phyloP scores from a whole-genome alignment of 2,329 filamentous ascomycete species.

The Clarireedia sp. region DNA sequence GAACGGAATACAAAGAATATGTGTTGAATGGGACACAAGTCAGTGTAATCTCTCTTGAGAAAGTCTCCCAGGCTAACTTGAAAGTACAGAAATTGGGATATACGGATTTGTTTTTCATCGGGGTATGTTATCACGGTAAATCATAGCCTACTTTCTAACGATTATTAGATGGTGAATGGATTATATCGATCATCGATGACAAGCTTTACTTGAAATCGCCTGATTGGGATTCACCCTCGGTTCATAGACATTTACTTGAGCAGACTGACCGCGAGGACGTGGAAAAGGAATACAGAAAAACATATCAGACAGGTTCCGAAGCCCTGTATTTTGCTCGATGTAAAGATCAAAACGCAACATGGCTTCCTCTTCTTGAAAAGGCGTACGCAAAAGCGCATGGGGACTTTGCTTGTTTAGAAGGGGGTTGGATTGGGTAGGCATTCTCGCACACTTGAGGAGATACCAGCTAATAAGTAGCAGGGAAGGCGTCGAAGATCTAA shows the following conservation, averaged over 20 bases:
- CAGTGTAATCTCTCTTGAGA: neutral
- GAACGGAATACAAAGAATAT: slow-evolving; percentile 62
- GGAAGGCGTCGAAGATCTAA: slow-evolving; percentile 51
- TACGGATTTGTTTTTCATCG: slow-evolving; percentile 86
- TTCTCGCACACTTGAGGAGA: neutral
- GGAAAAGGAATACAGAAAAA: slow-evolving; percentile 56
- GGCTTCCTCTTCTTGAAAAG: slow-evolving; percentile 74
- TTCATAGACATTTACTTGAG: slow-evolving; percentile 66
- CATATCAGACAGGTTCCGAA: slow-evolving; percentile 50
- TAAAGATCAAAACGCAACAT: slow-evolving; percentile 69
- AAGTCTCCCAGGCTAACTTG: slow-evolving; percentile 1
- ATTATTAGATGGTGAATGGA: slow-evolving; percentile 69
- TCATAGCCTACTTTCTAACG: neutral
- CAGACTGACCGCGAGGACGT: slow-evolving; percentile 68
- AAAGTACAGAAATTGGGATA: slow-evolving; percentile 55
- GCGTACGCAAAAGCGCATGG: slow-evolving; percentile 80
- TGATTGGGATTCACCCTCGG: slow-evolving; percentile 70
- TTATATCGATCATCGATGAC: slow-evolving; percentile 85
- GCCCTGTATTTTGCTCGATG: slow-evolving; percentile 73
- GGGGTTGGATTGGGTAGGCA: slow-evolving; percentile 48
- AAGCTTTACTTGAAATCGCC: slow-evolving; percentile 79
- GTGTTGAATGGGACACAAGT: slow-evolving; percentile 62
- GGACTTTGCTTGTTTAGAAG: slow-evolving; percentile 67
- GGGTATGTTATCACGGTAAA: slow-evolving; percentile 15
- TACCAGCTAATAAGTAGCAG: slow-evolving; percentile 12